phyloP scores from a whole-genome alignment of 441 rosid genomes.

The Macaranga tanarius region DNA sequence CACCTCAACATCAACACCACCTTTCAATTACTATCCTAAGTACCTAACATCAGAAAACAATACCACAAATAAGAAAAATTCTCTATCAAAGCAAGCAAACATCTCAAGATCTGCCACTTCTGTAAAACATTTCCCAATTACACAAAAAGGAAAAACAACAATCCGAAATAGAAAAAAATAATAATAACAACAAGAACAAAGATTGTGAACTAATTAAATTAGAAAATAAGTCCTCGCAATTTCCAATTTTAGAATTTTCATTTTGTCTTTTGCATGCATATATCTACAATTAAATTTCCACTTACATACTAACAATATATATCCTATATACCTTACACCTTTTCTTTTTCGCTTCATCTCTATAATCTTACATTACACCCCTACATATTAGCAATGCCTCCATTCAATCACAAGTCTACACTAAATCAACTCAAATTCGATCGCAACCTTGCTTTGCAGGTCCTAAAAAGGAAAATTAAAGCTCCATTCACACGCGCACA shows the following conservation, averaged over 20 bases:
- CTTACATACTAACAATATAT: too few species aligned
- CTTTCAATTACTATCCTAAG: background rate
- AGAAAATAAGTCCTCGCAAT: too few species aligned
- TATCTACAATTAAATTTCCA: too few species aligned
- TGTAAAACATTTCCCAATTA: background rate
- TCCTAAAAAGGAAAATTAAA: background rate
- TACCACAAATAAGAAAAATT: background rate
- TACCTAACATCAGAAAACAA: background rate
- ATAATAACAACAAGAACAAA: too few species aligned
- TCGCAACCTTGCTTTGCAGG: background rate
- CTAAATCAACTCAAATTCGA: background rate
- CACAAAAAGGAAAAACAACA: background rate
- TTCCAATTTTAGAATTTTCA: too few species aligned
- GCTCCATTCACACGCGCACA: background rate
- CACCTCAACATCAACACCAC: background rate
- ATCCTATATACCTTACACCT: background rate
- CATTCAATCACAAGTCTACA: background rate
- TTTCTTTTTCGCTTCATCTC: background rate
- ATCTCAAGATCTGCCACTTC: slow-evolving; percentile 1
- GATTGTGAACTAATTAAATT: too few species aligned
- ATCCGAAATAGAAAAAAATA: too few species aligned
- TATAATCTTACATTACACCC: background rate
- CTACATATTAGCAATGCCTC: background rate
- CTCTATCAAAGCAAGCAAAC: background rate
- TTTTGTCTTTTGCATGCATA: too few species aligned